Conservation (phyloP, 768 basidiomycete genomes). For the Calocera cornea region DNA sequence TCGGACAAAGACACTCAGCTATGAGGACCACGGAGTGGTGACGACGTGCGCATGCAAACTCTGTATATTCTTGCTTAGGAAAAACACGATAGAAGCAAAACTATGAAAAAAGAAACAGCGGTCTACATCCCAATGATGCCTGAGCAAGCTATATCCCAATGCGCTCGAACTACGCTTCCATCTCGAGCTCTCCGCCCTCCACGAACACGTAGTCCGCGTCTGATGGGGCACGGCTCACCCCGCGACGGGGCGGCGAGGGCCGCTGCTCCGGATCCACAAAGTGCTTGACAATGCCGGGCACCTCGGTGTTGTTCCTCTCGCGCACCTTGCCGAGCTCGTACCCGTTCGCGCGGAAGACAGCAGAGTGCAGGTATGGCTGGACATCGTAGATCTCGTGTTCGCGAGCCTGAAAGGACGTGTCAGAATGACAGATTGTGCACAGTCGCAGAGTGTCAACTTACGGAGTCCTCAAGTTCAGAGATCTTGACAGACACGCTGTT, state of each 20-base stretch:
- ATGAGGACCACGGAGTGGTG: too few species aligned
- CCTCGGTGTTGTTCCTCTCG: background rate
- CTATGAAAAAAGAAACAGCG: background rate
- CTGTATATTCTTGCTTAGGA: too few species aligned
- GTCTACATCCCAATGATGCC: background rate
- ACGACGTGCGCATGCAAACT: too few species aligned
- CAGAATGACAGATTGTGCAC: background rate
- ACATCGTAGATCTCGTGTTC: constrained; percentile 94
- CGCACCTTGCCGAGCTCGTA: constrained; percentile 40
- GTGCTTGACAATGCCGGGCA: background rate
- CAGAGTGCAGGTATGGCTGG: constrained; percentile 69
- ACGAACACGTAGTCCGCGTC: background rate
- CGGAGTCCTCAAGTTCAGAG: constrained; percentile 75
- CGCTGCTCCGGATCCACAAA: background rate
- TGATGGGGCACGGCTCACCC: background rate
- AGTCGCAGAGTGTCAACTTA: constrained; percentile 28
- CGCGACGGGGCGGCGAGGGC: background rate
- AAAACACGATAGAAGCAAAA: too few species aligned
- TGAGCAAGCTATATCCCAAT: background rate
- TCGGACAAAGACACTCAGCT: too few species aligned
- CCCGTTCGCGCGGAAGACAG: constrained; percentile 76
- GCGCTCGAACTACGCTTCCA: background rate
- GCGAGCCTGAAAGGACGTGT: constrained; percentile 49
- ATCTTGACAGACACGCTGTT: constrained; percentile 61
- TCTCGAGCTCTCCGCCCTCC: background rate